Evolutionary conservation across 176 grass and related monocot genomes (phyloP), one percentile per base, ranked within the genome.

Genomic region (Hyparrhenia diplandra): DNA sequence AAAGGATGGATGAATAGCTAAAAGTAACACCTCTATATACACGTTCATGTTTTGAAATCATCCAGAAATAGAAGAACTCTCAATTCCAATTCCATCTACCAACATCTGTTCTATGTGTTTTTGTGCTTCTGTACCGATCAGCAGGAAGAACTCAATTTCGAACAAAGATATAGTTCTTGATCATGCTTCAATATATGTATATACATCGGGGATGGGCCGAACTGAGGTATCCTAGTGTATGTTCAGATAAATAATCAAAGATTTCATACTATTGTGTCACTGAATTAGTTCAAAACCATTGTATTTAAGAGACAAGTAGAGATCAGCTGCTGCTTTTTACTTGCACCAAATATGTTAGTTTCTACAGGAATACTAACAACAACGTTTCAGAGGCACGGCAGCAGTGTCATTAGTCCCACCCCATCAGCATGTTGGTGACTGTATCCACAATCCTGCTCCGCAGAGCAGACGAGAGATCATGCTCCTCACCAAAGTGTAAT

Each of bases 391-490:
- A 71, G 41, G 24, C n/a, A 69, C 3, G 13, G 6, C 42, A 21
- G 45, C 18, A 54, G 45, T 32, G 45, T n/a, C 71, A 78, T 85
- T 30, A 90, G 18, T 88, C 85, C 93, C 93, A 96, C 5, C 93
- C 93, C 93, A 96, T 92, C 43, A 96, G 85, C 87, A 82, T 92
- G 74, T 88, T 96, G 20, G 31, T 96, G 40, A 96, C 93, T 16
- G 74, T 55, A 61, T 92, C 88, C 8, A 84, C 62, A 37, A 96
- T 90, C 74, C 59, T 87, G 61, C 13, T 85, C 41, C 16, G 37
- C 4, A 78, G 27, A 0, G 88, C 79, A 16, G 79, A 79, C 6
- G 82, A 82, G 32, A 88, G 70, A 42, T 92, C 93, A 7, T 87
- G 77, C 52, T 78, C 88, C 75, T 96, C 93, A 3, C 76, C 88